These are phyloP conservation scores for Cochlearia excelsa DNA, from an alignment of 345 rosid genomes.

Conservation along the genomic window DNA sequence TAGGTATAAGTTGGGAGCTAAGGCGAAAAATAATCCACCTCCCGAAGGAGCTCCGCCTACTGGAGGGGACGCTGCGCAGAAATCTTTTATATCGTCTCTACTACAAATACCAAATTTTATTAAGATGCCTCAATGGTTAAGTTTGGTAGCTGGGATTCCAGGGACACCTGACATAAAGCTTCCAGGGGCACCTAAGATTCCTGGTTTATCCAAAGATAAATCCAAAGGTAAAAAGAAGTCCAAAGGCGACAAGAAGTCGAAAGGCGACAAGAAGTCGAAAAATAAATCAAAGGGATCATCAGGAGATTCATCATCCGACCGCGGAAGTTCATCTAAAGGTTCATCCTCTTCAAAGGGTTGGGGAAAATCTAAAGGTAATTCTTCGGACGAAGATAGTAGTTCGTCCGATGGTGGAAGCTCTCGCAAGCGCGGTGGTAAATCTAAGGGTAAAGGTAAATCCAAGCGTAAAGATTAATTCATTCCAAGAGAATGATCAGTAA, in stretches of 20 bases:
- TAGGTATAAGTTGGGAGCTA: conserved; percentile 26
- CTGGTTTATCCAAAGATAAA: too few species aligned
- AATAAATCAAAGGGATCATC: too few species aligned
- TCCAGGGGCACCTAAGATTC: too few species aligned
- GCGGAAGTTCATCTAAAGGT: not conserved
- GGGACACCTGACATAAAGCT: too few species aligned
- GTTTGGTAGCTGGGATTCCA: not conserved
- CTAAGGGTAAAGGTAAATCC: not conserved
- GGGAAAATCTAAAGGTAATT: too few species aligned
- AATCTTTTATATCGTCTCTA: not conserved
- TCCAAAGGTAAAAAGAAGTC: not conserved
- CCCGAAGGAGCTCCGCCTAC: conserved; percentile 24
- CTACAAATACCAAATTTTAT: conserved; percentile 1
- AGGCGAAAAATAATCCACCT: conserved; percentile 20
- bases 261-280: not conserved
- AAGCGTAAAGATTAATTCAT: not conserved
- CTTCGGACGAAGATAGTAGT: too few species aligned
- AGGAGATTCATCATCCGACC: not conserved
- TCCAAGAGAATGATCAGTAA: too few species aligned
- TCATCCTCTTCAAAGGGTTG: too few species aligned
- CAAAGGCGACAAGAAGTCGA: not conserved
- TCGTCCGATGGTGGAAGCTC: not conserved
- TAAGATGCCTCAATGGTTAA: not conserved
- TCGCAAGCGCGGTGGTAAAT: not conserved
- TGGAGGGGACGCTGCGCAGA: not conserved